Evolutionary conservation across 169 alveolate species (phyloP).

Genomic region (Eimeria mitis): DNA sequence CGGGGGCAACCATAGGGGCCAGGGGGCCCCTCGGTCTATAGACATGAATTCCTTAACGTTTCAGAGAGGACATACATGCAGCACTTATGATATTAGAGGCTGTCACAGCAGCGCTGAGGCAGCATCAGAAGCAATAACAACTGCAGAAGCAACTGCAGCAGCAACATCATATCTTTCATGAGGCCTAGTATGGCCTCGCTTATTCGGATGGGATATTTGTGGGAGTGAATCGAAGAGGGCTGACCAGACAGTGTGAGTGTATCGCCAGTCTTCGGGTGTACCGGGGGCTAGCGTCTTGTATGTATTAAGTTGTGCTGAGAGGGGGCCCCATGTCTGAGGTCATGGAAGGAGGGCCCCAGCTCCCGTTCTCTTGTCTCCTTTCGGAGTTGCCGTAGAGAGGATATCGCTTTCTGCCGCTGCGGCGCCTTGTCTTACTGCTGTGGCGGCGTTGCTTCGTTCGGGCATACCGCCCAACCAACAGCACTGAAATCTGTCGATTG

Average conservation of each 20-base stretch:
- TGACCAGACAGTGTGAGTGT: background rate
- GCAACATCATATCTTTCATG: background rate
- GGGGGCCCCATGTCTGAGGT: background rate
- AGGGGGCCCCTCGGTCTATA: background rate
- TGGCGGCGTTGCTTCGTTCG: background rate
- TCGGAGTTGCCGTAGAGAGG: background rate
- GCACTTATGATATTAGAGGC: background rate
- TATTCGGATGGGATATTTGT: conserved; percentile 15
- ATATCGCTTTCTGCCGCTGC: background rate
- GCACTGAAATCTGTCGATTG: background rate
- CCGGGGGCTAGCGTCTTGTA: background rate
- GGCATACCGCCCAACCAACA: background rate
- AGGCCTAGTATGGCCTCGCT: background rate
- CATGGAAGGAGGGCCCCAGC: background rate
- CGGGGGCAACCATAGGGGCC: background rate
- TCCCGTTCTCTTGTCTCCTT: background rate
- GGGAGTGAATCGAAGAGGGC: background rate
- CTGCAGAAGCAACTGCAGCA: background rate
- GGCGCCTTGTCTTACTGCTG: background rate
- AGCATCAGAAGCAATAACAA: background rate
- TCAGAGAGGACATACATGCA: conserved; percentile 34
- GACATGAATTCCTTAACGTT: conserved; percentile 38
- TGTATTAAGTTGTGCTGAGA: background rate
- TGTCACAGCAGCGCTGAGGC: background rate
- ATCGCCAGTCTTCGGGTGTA: background rate